Evolutionary conservation across 2,329 filamentous ascomycete genomes (phyloP).

Genomic region (Verticillium dahliae): DNA sequence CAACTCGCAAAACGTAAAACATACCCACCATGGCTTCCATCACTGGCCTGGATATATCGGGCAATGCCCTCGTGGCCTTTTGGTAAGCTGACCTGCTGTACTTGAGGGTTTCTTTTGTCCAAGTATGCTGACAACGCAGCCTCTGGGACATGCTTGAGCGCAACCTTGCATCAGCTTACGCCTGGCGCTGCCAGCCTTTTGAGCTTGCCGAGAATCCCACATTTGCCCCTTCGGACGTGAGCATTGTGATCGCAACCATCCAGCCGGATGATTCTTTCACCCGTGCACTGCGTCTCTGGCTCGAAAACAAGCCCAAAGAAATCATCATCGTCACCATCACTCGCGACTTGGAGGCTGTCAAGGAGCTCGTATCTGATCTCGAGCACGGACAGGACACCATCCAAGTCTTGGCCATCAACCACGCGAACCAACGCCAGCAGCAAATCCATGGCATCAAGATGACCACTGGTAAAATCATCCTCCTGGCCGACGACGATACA

Average conservation of each 20-base stretch:
- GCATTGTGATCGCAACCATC: conserved; percentile 19
- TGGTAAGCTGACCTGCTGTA: not conserved
- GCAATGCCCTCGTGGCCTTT: not conserved
- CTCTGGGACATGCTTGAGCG: not conserved
- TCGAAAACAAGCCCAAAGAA: conserved; percentile 15
- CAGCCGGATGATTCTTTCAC: conserved; percentile 14
- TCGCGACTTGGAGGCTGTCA: conserved; percentile 4
- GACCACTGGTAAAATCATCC: conserved; percentile 14
- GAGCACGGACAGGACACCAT: not conserved
- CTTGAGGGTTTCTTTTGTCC: too few species aligned
- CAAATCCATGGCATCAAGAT: conserved; percentile 14
- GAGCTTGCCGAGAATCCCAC: conserved; percentile 1
- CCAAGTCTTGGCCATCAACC: conserved; percentile 8
- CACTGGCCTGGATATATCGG: not conserved
- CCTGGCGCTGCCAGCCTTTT: not conserved
- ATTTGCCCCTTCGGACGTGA: conserved; percentile 13
- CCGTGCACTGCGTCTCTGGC: conserved; percentile 14
- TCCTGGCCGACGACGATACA: conserved; percentile 21
- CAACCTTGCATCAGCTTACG: not conserved
- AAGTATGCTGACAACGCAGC: not conserved
- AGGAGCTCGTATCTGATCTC: not conserved
- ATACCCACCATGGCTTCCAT: not conserved
- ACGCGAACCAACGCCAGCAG: conserved; percentile 19
- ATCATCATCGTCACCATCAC: conserved; percentile 20
- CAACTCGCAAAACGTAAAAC: not conserved